Conservation (phyloP, 2,329 filamentous ascomycete species). For the Fusarium sp. region DNA sequence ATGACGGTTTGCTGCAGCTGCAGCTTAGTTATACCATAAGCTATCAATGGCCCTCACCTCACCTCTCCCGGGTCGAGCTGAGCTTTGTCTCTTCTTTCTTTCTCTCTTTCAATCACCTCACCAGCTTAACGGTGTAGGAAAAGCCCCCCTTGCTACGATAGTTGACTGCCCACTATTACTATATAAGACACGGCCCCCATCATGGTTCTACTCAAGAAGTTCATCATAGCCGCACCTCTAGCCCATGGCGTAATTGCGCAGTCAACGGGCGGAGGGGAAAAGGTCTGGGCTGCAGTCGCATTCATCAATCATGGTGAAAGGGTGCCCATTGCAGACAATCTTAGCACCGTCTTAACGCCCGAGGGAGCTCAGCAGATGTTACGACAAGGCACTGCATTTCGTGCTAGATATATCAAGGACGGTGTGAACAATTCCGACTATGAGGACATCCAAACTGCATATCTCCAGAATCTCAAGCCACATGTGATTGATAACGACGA, state of each 20-base stretch:
- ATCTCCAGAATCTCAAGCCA: slow-evolving; percentile 59
- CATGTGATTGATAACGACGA: slow-evolving; percentile 64
- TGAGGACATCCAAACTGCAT: slow-evolving; percentile 47
- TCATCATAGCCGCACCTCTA: slow-evolving; percentile 38
- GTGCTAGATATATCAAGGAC: slow-evolving; percentile 62
- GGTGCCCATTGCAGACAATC: slow-evolving; percentile 56
- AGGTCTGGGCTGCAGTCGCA: slow-evolving; percentile 64
- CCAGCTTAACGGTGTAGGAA: slow-evolving; percentile 23
- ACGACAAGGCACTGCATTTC: slow-evolving; percentile 62
- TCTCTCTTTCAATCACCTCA: slow-evolving; percentile 30
- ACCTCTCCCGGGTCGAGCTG: slow-evolving; percentile 9
- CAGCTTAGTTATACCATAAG: slow-evolving; percentile 26
- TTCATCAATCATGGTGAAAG: slow-evolving; percentile 68
- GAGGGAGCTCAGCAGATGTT: slow-evolving; percentile 67
- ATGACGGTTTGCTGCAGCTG: slow-evolving; percentile 39
- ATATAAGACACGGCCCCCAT: slow-evolving; percentile 7
- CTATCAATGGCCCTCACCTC: slow-evolving; percentile 29
- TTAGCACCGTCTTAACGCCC: slow-evolving; percentile 61
- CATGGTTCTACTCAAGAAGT: slow-evolving; percentile 39
- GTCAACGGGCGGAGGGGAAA: slow-evolving; percentile 49
- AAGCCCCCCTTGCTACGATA: background rate
- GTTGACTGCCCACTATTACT: background rate
- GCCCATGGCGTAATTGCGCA: slow-evolving; percentile 50
- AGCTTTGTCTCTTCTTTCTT: slow-evolving; percentile 10
- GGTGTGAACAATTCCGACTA: slow-evolving; percentile 44